Conservation (phyloP, 164 flowering plant species). For the Litsea cubeba region DNA sequence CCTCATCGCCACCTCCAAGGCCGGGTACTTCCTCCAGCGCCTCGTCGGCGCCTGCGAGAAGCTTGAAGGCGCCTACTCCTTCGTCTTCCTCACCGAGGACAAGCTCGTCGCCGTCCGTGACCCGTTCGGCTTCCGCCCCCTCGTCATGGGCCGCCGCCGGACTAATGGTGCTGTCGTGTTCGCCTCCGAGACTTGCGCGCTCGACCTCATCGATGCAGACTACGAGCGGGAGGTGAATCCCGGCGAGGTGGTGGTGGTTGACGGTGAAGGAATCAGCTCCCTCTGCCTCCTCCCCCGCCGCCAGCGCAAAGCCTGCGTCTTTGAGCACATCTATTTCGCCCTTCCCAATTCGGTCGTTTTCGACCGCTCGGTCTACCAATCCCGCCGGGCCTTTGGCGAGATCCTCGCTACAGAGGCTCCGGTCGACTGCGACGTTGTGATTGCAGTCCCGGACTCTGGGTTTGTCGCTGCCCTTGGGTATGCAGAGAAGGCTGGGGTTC, state of each 20-base stretch:
- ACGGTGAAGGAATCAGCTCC: constrained; percentile 51
- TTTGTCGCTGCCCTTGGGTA: constrained; percentile 90
- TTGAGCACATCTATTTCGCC: constrained; percentile 88
- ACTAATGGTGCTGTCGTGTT: constrained; percentile 86
- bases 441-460: constrained; percentile 91
- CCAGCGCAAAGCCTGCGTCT: constrained; percentile 67
- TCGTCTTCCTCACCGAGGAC: constrained; percentile 83
- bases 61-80: constrained; percentile 82
- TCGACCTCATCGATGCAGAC: constrained; percentile 81
- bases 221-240: constrained; percentile 87
- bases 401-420: constrained; percentile 77
- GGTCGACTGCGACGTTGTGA: constrained; percentile 92
- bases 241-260: constrained; percentile 82
- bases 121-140: constrained; percentile 78
- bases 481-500: constrained; percentile 73
- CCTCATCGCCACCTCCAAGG: constrained; percentile 74
- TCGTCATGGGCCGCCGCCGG: constrained; percentile 88
- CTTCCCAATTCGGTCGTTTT: constrained; percentile 76
- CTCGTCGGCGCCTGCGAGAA: constrained; percentile 81
- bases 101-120: constrained; percentile 89
- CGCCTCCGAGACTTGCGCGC: constrained; percentile 89
- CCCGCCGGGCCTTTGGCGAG: constrained; percentile 55
- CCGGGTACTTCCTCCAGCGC: constrained; percentile 62
- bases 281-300: constrained; percentile 57
- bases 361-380: constrained; percentile 76